Percentiles rank a stretch among this genome's conserved stretches.
These are phyloP conservation scores for Cryptosporidium andersoni DNA, from an alignment of 169 alveolate genomes.

Conservation along the genomic window DNA sequence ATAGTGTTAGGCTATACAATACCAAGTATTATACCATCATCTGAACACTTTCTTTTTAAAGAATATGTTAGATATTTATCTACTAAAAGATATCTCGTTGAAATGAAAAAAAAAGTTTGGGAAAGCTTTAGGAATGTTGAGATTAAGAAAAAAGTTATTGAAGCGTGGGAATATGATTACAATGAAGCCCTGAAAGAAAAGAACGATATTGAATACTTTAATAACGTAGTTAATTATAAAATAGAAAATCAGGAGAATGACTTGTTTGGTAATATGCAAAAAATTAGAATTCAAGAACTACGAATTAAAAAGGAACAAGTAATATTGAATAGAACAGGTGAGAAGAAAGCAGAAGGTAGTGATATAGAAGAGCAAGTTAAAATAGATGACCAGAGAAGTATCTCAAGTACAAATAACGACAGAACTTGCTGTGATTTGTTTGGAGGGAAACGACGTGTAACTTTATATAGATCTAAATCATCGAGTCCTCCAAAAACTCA, in stretches of 20 bases:
- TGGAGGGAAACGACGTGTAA: too few species aligned
- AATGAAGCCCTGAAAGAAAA: slow-evolving; percentile 43
- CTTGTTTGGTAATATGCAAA: slow-evolving; percentile 27
- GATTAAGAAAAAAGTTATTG: slow-evolving; percentile 20
- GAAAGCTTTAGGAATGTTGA: slow-evolving; percentile 41
- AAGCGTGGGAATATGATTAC: slow-evolving; percentile 57
- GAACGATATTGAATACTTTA: slow-evolving; percentile 37
- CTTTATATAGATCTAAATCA: too few species aligned
- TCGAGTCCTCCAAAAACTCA: too few species aligned
- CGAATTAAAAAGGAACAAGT: slow-evolving; percentile 28
- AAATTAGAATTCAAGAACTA: slow-evolving; percentile 23
- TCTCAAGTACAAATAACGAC: too few species aligned
- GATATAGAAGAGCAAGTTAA: too few species aligned
- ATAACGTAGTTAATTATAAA: slow-evolving; percentile 12
- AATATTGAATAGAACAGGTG: slow-evolving; percentile 18
- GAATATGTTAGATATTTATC: slow-evolving; percentile 28
- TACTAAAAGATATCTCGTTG: slow-evolving; percentile 29
- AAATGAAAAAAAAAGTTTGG: slow-evolving; percentile 36
- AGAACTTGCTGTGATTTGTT: too few species aligned
- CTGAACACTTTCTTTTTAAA: slow-evolving; percentile 17
- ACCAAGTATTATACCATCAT: slow-evolving; percentile 10
- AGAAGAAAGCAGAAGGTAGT: not conserved
- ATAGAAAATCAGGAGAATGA: slow-evolving; percentile 30
- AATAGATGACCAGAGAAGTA: too few species aligned
- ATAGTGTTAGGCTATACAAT: slow-evolving; percentile 33